These are phyloP conservation scores for Taphrina betulina DNA, from an alignment of 1,139 yeast species.

Conservation along the genomic window DNA sequence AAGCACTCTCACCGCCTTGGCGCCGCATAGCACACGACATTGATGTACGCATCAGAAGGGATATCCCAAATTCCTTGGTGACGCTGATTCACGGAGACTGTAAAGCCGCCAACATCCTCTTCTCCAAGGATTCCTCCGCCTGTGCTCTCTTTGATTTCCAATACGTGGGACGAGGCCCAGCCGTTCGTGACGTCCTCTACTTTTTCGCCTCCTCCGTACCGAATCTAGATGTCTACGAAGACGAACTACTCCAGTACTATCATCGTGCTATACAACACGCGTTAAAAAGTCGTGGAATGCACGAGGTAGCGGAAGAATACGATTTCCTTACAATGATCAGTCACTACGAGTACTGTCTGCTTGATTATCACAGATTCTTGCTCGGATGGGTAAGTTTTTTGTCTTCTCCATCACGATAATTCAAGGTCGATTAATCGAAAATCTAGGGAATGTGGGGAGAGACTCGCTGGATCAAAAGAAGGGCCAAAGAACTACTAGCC, in stretches of 20 bases:
- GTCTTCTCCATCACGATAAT: too few relatives aligned
- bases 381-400: too few relatives aligned
- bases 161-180: neutral
- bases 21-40: neutral
- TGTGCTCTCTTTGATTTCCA: slow-evolving; percentile 7
- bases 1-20: neutral
- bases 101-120: slow-evolving; percentile 9
- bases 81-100: slow-evolving; percentile 11
- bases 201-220: slow-evolving; percentile 3
- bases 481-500: too few relatives aligned
- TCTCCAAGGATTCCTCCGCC: neutral
- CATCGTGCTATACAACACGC: neutral
- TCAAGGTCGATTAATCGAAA: too few relatives aligned
- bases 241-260: neutral
- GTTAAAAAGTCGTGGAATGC: neutral
- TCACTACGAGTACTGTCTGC: slow-evolving; percentile 10
- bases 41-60: neutral
- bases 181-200: slow-evolving; percentile 6
- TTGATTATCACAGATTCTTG: slow-evolving; percentile 9
- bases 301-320: neutral
- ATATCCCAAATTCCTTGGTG: neutral
- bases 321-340: neutral
- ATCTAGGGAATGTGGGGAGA: slow-evolving; percentile 22
- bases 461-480: too few relatives aligned
- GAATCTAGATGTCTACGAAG: neutral